These are phyloP conservation scores for Penicillium sp. DNA, from an alignment of 2,329 filamentous ascomycete genomes.

Conservation along the genomic window DNA sequence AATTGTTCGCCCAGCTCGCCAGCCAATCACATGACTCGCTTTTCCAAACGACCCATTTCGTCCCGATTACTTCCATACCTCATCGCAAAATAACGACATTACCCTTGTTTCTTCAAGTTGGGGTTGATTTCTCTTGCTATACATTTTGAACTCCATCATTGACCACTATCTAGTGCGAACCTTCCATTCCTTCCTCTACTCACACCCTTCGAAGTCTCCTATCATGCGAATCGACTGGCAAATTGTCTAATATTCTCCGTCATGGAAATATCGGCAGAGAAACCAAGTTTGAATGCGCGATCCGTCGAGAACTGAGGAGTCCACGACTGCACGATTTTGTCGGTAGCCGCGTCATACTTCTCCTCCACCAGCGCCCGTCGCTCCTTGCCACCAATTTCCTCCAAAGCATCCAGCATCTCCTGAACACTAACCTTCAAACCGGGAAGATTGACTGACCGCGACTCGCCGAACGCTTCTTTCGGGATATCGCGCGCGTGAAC, in stretches of 20 bases:
- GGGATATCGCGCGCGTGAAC: conserved; percentile 50
- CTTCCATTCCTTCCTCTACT: not conserved
- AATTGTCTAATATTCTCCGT: conserved; percentile 40
- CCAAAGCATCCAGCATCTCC: conserved; percentile 57
- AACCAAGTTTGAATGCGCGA: conserved; percentile 51
- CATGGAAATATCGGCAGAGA: conserved; percentile 41
- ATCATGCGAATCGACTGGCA: conserved; percentile 31
- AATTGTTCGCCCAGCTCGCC: conserved; percentile 41
- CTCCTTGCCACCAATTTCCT: conserved; percentile 53
- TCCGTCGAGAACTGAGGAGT: conserved; percentile 53
- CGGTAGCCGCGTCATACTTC: conserved; percentile 51
- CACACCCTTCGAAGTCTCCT: conserved; percentile 8
- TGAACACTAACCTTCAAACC: conserved; percentile 56
- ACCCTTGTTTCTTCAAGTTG: not conserved
- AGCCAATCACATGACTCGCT: conserved; percentile 45
- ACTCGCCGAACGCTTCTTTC: conserved; percentile 50
- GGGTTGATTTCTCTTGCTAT: not conserved
- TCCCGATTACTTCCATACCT: conserved; percentile 34
- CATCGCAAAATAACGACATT: not conserved
- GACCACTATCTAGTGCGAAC: not conserved
- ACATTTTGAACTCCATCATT: not conserved
- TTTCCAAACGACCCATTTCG: conserved; percentile 36
- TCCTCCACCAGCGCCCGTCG: conserved; percentile 52
- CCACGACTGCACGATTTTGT: conserved; percentile 59
- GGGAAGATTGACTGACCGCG: conserved; percentile 52